Evolutionary conservation across 768 basidiomycete species (phyloP), one percentile per base, ranked within the genome.

Genomic region (Zangia roseola): DNA sequence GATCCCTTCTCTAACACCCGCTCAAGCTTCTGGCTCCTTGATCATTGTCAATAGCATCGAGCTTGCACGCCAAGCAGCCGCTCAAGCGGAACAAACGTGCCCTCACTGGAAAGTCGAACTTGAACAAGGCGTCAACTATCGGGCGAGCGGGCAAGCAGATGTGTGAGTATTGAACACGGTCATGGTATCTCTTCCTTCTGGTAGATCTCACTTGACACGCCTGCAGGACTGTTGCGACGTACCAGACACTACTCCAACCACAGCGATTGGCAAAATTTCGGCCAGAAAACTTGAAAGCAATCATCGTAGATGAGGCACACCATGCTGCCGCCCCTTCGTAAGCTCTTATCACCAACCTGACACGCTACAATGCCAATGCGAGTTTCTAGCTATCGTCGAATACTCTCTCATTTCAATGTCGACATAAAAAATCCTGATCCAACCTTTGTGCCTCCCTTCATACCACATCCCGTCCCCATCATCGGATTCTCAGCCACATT

Each of bases 401-500:
- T 98, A 49, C 71, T 97, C n/a, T 83, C 90, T 6, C 78, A 83
- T 61, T 98, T 98, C 65, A 78, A 94, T 59, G 52, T 79, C 10
- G 72, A 74, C n/a, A 81, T 88, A 43, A 72, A 74, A 45, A 75
- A 74, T 51, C 81, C 84, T 21, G 76, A 85, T 61, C 54, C 63
- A 39, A 51, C 67, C 39, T 64, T 74, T 44, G 45, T 62, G n/a
- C 63, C 73, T 37, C 74, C 72, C 21, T 49, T 48, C 37, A 64
- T 71, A 33, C 62, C 65, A 12, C 73, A 82, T 59, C 70, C 71
- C 36, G 80, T 94, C 23, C 92, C 94, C 3, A 83, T 97, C 43
- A 77, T 98, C 38, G 95, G 94, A 0, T 97, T 98, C 64, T 93
- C 92, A 45, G 95, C 95, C 2, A 98, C 95, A 0, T 97, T 97